Evolutionary conservation across 768 basidiomycete species (phyloP).

Genomic region (Hygrophorus pudorinus): DNA sequence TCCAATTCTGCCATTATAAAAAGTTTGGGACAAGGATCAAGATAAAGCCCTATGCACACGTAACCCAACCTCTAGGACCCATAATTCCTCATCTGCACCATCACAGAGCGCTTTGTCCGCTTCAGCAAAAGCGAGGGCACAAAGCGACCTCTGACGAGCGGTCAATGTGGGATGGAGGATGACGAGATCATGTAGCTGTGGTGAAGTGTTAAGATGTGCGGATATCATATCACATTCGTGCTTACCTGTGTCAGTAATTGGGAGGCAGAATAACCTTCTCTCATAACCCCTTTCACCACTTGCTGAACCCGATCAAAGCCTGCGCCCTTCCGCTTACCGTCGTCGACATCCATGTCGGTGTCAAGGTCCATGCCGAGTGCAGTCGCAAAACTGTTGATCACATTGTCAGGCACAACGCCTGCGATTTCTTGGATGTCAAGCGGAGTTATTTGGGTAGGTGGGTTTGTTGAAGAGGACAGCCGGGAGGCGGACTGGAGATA

Average conservation of each 20-base stretch:
- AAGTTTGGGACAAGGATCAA: neutral
- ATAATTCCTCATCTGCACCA: slow-evolving; percentile 95
- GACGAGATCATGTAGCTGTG: slow-evolving; percentile 83
- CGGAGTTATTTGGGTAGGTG: slow-evolving; percentile 66
- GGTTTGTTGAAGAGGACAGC: slow-evolving; percentile 62
- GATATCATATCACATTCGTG: slow-evolving; percentile 10
- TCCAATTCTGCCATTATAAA: neutral
- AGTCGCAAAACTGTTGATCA: slow-evolving; percentile 59
- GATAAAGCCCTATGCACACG: slow-evolving; percentile 50
- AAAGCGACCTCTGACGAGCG: slow-evolving; percentile 69
- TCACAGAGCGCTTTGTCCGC: slow-evolving; percentile 95
- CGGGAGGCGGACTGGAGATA: slow-evolving; percentile 94
- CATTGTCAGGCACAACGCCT: slow-evolving; percentile 76
- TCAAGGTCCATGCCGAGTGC: slow-evolving; percentile 64
- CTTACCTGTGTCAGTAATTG: slow-evolving; percentile 83
- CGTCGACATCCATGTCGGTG: slow-evolving; percentile 41
- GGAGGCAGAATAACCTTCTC: slow-evolving; percentile 88
- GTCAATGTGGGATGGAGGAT: slow-evolving; percentile 75
- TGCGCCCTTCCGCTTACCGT: slow-evolving; percentile 18
- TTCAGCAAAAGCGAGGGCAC: slow-evolving; percentile 82
- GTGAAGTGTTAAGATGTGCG: slow-evolving; percentile 3
- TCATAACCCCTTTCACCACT: slow-evolving; percentile 66
- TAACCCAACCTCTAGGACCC: slow-evolving; percentile 85
- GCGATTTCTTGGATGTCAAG: slow-evolving; percentile 92
- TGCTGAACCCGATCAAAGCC: slow-evolving; percentile 55